Percentiles rank a stretch among this genome's conserved stretches.
phyloP scores from a whole-genome alignment of 495 filamentous ascomycete species.

The Lentithecium fluviatile region DNA sequence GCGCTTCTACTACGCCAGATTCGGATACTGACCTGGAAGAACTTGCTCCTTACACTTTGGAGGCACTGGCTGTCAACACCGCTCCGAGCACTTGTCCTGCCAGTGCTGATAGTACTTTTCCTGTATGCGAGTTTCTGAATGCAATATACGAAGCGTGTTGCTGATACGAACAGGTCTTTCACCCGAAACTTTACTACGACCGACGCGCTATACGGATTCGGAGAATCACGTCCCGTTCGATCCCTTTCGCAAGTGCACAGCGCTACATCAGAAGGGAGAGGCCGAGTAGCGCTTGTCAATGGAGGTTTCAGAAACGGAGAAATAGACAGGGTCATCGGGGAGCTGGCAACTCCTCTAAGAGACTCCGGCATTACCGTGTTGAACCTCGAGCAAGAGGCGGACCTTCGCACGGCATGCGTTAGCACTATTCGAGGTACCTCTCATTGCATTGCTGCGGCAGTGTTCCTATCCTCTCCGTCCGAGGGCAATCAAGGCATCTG shows the following conservation, averaged over 20 bases:
- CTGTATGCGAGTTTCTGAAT: not conserved
- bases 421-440: conserved; percentile 69
- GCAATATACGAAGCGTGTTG: too few species aligned
- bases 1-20: conserved; percentile 60
- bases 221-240: conserved; percentile 53
- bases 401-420: conserved; percentile 62
- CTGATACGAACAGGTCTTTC: conserved; percentile 34
- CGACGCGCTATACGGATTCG: conserved; percentile 61
- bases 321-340: conserved; percentile 70
- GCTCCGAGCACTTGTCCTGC: conserved; percentile 68
- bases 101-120: conserved; percentile 59
- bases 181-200: conserved; percentile 45
- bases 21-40: conserved; percentile 72
- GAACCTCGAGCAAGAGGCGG: conserved; percentile 52
- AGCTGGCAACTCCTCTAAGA: conserved; percentile 51
- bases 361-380: conserved; percentile 56
- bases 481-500: conserved; percentile 66
- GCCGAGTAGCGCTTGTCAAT: conserved; percentile 75
- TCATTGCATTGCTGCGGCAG: conserved; percentile 69
- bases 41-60: conserved; percentile 63
- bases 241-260: conserved; percentile 60
- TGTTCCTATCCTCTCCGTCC: conserved; percentile 68
- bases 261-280: conserved; percentile 45
- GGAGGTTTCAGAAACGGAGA: conserved; percentile 66
- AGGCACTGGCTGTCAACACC: conserved; percentile 63